Conservation (phyloP, 352 stramenopile species). For the Pythium guiyangense region DNA sequence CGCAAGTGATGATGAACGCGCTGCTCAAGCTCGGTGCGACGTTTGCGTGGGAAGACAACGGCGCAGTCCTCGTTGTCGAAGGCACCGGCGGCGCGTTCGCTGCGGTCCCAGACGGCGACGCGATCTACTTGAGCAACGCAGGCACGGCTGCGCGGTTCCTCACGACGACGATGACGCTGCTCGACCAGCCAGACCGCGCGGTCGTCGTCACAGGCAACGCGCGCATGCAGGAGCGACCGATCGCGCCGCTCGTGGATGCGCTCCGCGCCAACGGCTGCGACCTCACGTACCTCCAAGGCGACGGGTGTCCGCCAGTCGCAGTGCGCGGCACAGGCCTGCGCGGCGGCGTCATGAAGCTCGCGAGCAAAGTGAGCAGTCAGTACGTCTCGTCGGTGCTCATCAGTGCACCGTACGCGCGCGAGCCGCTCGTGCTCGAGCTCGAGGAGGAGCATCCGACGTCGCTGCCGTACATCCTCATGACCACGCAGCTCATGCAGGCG, state of each 20-base stretch:
- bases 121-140: conserved; percentile 86
- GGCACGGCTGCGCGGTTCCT: conserved; percentile 95
- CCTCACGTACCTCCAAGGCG: conserved; percentile 56
- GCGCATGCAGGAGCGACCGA: conserved; percentile 96
- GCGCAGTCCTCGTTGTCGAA: conserved; percentile 67
- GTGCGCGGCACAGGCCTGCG: conserved; percentile 70
- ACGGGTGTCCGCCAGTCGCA: conserved; percentile 70
- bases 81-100: conserved; percentile 68
- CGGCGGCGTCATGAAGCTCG: conserved; percentile 81
- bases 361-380: conserved; percentile 93
- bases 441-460: conserved; percentile 96
- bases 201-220: conserved; percentile 91
- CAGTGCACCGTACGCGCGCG: conserved; percentile 85
- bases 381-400: conserved; percentile 97
- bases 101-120: conserved; percentile 34
- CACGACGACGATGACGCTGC: conserved; percentile 86
- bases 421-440: conserved; percentile 87
- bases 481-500: conserved; percentile 94
- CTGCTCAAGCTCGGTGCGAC: conserved; percentile 89
- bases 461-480: conserved; percentile 94
- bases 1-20: conserved; percentile 96
- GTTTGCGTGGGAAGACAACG: conserved; percentile 77
- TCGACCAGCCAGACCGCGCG: conserved; percentile 30
- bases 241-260: conserved; percentile 94
- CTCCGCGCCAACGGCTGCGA: conserved; percentile 86